Conservation (phyloP, 2,329 filamentous ascomycete genomes). For the Didymella pinodella region DNA sequence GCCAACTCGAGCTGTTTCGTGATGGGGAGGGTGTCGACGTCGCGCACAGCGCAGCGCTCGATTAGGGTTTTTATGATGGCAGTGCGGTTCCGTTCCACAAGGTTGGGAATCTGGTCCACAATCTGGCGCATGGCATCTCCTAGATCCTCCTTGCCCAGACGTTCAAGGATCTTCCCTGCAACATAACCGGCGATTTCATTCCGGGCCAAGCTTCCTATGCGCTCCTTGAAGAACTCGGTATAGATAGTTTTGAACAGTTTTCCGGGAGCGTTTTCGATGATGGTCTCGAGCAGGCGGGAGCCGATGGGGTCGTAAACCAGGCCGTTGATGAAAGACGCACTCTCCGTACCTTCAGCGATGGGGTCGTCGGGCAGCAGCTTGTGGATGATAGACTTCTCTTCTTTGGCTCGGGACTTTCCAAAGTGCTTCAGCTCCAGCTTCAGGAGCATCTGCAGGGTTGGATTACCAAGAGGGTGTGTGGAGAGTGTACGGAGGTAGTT, state of each 20-base stretch:
- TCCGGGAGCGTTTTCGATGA: constrained; percentile 80
- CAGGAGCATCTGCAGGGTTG: constrained; percentile 87
- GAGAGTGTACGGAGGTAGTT: constrained; percentile 84
- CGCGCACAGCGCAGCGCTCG: constrained; percentile 78
- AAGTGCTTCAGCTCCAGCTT: constrained; percentile 83
- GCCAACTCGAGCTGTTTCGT: constrained; percentile 65
- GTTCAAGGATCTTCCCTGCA: constrained; percentile 80
- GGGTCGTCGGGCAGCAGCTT: constrained; percentile 82
- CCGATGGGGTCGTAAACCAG: constrained; percentile 91
- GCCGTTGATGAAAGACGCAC: constrained; percentile 81
- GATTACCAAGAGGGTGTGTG: constrained; percentile 89
- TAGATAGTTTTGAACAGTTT: constrained; percentile 92
- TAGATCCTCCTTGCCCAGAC: constrained; percentile 87
- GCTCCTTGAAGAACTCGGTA: constrained; percentile 77
- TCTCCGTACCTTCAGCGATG: constrained; percentile 74
- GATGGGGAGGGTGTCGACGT: constrained; percentile 64
- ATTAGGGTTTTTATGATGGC: constrained; percentile 83
- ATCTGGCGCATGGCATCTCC: constrained; percentile 75
- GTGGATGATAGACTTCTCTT: constrained; percentile 73
- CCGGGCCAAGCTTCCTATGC: constrained; percentile 80
- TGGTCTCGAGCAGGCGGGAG: constrained; percentile 86
- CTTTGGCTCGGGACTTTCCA: constrained; percentile 70
- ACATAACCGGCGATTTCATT: constrained; percentile 93
- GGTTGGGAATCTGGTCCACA: constrained; percentile 72
- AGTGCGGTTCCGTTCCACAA: constrained; percentile 78